Base-by-base conservation (phyloP, 1,284 basidiomycete genomes). In the Trichosporon coremiiforme region DNA sequence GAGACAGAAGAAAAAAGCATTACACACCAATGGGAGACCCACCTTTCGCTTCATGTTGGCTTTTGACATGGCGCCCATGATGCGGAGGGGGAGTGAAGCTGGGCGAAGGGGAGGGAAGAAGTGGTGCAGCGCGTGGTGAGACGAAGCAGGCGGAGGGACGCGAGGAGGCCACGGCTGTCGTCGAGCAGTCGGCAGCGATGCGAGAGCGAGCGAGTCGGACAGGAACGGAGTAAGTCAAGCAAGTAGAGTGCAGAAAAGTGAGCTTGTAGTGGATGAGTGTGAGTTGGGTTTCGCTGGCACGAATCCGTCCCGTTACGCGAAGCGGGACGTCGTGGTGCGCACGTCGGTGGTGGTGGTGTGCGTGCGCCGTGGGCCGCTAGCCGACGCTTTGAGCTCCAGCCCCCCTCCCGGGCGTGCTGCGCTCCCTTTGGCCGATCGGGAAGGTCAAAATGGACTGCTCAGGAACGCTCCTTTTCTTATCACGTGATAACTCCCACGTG, bases 11-110 rank as follows among this genome's bases (percentile, higher is more conserved):
- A 60, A 33, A 31, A 60, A 60, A 35, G 29, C 6, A 25, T 60
- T 60, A 60, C 57, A 60, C 57, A 60, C 57, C 57, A 60, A 60
- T 60, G 57, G 57, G 20, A 60, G 29, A 60, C 74, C n/a, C 60
- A 78, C 77, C 73, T 78, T 78, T 13, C 77, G 73, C 75, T 75
- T 77, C 77, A 78, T 78, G 69, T 73, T 75, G 22, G 71, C 72
- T 17, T 73, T 71, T 4, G 71, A 74, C 25, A 75, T 66, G 9
- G 73, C 68, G 17, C 73, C 72, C 57, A 60, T 60, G 57, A 60
- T 60, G 29, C 29, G 57, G 31, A 22, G 47, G 9, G 15, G 47
- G 9, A 3, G 47, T 2, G 10, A 20, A 20, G n/a, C 3, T 47
- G 17, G 45, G n/a, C 9, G 20, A 53, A 53, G 47, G 20, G 47